phyloP scores from a whole-genome alignment of 2,329 filamentous ascomycete genomes.

The Myriosclerotinia scirpicola region DNA sequence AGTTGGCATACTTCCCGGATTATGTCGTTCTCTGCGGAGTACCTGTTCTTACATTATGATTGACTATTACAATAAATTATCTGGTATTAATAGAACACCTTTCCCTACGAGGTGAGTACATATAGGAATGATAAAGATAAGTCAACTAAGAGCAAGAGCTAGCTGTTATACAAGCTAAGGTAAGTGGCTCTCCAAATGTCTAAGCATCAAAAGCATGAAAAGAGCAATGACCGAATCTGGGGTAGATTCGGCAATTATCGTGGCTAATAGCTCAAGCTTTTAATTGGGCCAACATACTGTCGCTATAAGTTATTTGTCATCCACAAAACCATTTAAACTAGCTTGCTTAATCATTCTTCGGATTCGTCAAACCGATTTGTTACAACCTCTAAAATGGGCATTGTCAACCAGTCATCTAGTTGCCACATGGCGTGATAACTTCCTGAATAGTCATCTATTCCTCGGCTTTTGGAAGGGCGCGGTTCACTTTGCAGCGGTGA shows the following conservation, averaged over 20 bases:
- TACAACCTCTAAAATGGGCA: neutral
- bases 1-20: too few species aligned
- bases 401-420: neutral
- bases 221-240: neutral
- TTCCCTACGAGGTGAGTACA: too few species aligned
- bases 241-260: neutral
- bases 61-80: too few species aligned
- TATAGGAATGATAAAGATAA: too few species aligned
- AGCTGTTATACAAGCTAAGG: too few species aligned
- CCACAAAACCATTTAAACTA: too few species aligned
- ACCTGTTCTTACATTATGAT: too few species aligned
- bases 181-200: too few species aligned
- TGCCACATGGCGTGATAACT: constrained; percentile 1
- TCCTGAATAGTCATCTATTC: neutral
- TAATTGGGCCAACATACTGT: neutral
- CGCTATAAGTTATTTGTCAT: constrained; percentile 6
- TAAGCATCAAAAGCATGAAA: too few species aligned
- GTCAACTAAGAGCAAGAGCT: too few species aligned
- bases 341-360: neutral
- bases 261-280: neutral
- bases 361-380: neutral
- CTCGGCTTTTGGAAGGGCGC: constrained; percentile 1
- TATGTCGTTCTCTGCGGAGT: too few species aligned
- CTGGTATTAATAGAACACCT: too few species aligned
- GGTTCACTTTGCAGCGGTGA: neutral